Percentiles rank a stretch among this genome's conserved stretches.
These are phyloP conservation scores for Rhizopus sp. DNA, from an alignment of 371 early-diverging fungal genomes.

Conservation along the genomic window DNA sequence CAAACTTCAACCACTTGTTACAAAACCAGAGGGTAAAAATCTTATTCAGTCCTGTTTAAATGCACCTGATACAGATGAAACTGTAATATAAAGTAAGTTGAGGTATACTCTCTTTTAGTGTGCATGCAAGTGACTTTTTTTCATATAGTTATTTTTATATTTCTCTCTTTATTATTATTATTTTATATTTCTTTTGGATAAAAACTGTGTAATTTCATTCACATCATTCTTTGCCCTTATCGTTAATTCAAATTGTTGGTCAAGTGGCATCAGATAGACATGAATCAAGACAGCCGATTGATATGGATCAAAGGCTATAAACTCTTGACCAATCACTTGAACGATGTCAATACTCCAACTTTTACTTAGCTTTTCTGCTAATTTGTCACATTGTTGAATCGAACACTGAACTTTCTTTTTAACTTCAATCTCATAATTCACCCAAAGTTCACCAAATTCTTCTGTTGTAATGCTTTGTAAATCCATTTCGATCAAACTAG, in stretches of 20 bases:
- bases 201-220: conserved; percentile 8
- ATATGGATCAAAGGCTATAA: conserved; percentile 26
- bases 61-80: conserved; percentile 79
- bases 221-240: conserved; percentile 11
- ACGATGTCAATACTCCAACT: conserved; percentile 26
- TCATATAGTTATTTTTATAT: conserved; percentile 4
- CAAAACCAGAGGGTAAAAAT: conserved; percentile 88
- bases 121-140: not conserved
- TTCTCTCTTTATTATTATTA: conserved; percentile 4
- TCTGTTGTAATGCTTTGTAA: conserved; percentile 22
- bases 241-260: conserved; percentile 19
- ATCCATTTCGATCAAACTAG: conserved; percentile 31
- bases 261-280: conserved; percentile 18
- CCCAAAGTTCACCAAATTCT: conserved; percentile 35
- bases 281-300: conserved; percentile 20
- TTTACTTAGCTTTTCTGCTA: conserved; percentile 12
- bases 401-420: conserved; percentile 18
- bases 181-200: conserved; percentile 10
- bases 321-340: conserved; percentile 37
- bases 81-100: conserved; percentile 81
- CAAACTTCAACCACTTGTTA: conserved; percentile 92
- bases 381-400: conserved; percentile 15
- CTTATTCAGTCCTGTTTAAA: conserved; percentile 93
- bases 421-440: conserved; percentile 20
- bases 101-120: conserved; percentile 36